phyloP scores from a whole-genome alignment of 2,329 filamentous ascomycete genomes.

The Rugonectria rugulosa region DNA sequence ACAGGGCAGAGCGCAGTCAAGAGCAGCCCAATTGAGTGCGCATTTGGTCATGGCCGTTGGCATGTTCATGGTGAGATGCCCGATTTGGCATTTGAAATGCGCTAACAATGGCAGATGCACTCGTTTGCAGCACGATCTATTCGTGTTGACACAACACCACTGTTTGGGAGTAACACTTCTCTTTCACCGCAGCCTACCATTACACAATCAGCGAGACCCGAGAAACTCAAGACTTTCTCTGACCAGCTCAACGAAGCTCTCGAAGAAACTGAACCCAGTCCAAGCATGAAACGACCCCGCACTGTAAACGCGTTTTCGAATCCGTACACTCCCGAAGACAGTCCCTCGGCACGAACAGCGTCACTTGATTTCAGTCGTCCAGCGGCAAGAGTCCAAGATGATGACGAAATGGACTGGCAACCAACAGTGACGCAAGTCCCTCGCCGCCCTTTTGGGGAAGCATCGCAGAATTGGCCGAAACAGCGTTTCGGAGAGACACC shows the following conservation, averaged over 20 bases:
- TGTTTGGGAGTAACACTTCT: constrained; percentile 50
- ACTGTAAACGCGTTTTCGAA: constrained; percentile 29
- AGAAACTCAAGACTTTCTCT: constrained; percentile 52
- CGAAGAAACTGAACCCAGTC: constrained; percentile 33
- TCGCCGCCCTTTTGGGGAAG: constrained; percentile 62
- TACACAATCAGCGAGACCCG: constrained; percentile 27
- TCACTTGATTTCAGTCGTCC: constrained; percentile 23
- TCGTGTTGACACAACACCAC: constrained; percentile 63
- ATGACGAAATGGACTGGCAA: constrained; percentile 78
- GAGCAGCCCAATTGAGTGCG: constrained; percentile 54
- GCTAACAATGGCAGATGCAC: constrained; percentile 52
- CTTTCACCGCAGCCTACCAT: constrained; percentile 36
- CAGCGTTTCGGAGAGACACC: constrained; percentile 56
- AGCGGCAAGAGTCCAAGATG: constrained; percentile 44
- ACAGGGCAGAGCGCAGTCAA: constrained; percentile 47
- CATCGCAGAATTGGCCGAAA: constrained; percentile 49
- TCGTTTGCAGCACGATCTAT: constrained; percentile 54
- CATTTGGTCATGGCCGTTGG: constrained; percentile 64
- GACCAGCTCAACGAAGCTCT: constrained; percentile 48
- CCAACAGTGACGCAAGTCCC: constrained; percentile 56
- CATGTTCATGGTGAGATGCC: constrained; percentile 59
- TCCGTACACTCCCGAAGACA: constrained; percentile 24
- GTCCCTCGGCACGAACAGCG: constrained; percentile 20
- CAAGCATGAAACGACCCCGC: constrained; percentile 14
- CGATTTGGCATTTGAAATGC: neutral